phyloP scores from a whole-genome alignment of 192 early-diverging fungal species.

The Backusella liffmaniae region DNA sequence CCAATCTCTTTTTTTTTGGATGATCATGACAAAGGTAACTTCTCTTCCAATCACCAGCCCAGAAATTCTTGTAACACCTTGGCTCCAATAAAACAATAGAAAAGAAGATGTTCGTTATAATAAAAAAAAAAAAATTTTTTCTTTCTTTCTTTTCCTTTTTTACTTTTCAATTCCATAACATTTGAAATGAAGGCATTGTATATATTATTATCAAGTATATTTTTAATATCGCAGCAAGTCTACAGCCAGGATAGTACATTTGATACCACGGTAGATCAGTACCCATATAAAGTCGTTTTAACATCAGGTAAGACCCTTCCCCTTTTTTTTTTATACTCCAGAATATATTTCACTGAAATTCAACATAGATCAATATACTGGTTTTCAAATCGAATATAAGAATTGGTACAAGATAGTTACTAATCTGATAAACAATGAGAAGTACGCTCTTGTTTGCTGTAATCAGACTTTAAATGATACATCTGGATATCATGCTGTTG shows the following conservation, averaged over 20 bases:
- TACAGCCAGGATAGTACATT: constrained; percentile 3
- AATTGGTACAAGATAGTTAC: constrained; percentile 33
- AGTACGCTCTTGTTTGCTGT: constrained; percentile 24
- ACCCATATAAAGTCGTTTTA: not conserved
- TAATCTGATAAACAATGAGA: constrained; percentile 28
- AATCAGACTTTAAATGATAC: not conserved
- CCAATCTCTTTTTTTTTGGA: too few species aligned
- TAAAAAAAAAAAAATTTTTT: constrained; percentile 1
- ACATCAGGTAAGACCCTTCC: not conserved
- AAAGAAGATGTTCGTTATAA: not conserved
- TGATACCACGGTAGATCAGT: not conserved
- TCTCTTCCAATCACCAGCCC: not conserved
- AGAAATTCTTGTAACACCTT: not conserved
- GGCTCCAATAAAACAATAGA: not conserved
- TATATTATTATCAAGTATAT: not conserved
- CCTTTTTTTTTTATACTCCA: not conserved
- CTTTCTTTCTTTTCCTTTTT: not conserved
- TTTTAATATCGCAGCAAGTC: not conserved
- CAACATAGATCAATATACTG: constrained; percentile 23
- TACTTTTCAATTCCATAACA: not conserved
- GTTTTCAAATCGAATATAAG: constrained; percentile 27
- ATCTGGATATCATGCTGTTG: constrained; percentile 7
- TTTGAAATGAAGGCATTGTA: not conserved
- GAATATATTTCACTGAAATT: not conserved
- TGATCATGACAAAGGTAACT: too few species aligned